These are phyloP conservation scores for Scalesia atractyloides DNA, from an alignment of 129 eudicot species.

Conservation along the genomic window DNA sequence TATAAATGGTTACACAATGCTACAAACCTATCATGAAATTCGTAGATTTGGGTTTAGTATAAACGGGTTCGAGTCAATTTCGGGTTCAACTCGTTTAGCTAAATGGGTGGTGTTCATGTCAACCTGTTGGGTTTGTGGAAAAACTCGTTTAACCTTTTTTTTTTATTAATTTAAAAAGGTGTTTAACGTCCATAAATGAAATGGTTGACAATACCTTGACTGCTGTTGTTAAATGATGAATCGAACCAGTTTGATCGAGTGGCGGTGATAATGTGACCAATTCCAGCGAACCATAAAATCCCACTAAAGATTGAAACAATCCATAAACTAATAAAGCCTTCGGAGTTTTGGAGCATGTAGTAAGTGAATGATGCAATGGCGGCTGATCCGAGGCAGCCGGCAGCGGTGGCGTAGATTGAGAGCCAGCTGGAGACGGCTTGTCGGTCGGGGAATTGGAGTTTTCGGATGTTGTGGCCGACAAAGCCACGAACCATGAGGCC, in stretches of 20 bases:
- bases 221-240: not conserved
- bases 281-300: slow-evolving; percentile 66
- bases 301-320: slow-evolving; percentile 81
- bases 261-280: slow-evolving; percentile 47
- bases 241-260: slow-evolving; percentile 37
- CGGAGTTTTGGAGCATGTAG: slow-evolving; percentile 61
- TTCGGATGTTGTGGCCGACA: slow-evolving; percentile 49
- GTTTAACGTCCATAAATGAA: too few relatives aligned
- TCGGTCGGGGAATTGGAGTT: slow-evolving; percentile 51
- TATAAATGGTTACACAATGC: too few relatives aligned
- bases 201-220: not conserved
- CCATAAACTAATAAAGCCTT: slow-evolving; percentile 68
- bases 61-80: too few relatives aligned
- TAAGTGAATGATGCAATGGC: slow-evolving; percentile 65
- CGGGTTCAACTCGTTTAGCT: too few relatives aligned
- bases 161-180: too few relatives aligned
- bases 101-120: too few relatives aligned
- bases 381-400: slow-evolving; percentile 67
- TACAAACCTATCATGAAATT: too few relatives aligned
- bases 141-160: too few relatives aligned
- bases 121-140: too few relatives aligned
- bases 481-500: slow-evolving; percentile 69
- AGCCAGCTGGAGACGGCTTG: slow-evolving; percentile 60
- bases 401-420: slow-evolving; percentile 67
- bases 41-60: too few relatives aligned